These are phyloP conservation scores for Lasiosphaeria ovina DNA, from an alignment of 495 filamentous ascomycete species.

Conservation along the genomic window DNA sequence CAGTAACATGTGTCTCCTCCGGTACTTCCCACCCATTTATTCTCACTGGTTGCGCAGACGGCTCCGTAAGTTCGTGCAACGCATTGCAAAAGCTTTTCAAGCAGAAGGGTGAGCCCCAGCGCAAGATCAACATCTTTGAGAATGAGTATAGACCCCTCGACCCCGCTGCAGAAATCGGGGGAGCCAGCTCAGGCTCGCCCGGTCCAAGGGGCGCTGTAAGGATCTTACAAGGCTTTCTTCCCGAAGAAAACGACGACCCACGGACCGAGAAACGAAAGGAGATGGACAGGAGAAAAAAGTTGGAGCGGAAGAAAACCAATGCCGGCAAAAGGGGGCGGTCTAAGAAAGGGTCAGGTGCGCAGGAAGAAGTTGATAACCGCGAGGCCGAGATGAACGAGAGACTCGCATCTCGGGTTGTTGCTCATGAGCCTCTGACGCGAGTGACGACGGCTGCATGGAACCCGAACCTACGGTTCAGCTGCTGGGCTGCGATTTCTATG, in stretches of 20 bases:
- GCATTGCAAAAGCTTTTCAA: slow-evolving; percentile 45
- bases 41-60: slow-evolving; percentile 44
- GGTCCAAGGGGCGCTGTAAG: slow-evolving; percentile 33
- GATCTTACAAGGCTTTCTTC: slow-evolving; percentile 43
- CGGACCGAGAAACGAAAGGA: slow-evolving; percentile 63
- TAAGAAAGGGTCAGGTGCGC: slow-evolving; percentile 24
- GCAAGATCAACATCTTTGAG: slow-evolving; percentile 46
- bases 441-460: slow-evolving; percentile 48
- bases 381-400: slow-evolving; percentile 28
- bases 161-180: not conserved
- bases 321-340: slow-evolving; percentile 52
- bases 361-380: slow-evolving; percentile 25
- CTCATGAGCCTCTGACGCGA: slow-evolving; percentile 45
- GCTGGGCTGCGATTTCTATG: slow-evolving; percentile 54
- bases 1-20: slow-evolving; percentile 42
- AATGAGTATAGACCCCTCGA: slow-evolving; percentile 41
- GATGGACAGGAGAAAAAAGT: slow-evolving; percentile 50
- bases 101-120: slow-evolving; percentile 41
- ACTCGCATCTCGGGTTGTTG: slow-evolving; percentile 37
- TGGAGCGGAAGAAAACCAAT: slow-evolving; percentile 56
- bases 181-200: not conserved
- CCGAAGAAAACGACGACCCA: slow-evolving; percentile 63
- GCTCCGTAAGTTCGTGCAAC: slow-evolving; percentile 45
- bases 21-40: slow-evolving; percentile 45
- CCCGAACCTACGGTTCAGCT: slow-evolving; percentile 46